phyloP scores from a whole-genome alignment of 2,329 filamentous ascomycete genomes.

The Aschersonia sp. region DNA sequence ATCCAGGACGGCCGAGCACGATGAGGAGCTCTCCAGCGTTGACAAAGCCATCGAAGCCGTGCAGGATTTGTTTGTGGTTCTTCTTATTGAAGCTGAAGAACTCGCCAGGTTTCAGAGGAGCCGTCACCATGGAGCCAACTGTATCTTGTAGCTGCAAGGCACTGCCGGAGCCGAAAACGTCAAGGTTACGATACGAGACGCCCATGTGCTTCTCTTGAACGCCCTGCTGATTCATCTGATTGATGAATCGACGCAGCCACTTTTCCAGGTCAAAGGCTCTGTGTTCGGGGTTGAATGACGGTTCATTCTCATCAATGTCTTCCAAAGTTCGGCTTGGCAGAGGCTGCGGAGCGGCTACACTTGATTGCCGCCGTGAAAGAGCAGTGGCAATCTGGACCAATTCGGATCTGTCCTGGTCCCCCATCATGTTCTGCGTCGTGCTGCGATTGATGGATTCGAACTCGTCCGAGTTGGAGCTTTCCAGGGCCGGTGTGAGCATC shows the following conservation, averaged over 20 bases:
- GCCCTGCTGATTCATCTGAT: slow-evolving; percentile 36
- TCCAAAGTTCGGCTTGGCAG: slow-evolving; percentile 7
- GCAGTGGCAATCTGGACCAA: slow-evolving; percentile 24
- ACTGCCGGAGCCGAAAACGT: slow-evolving; percentile 51
- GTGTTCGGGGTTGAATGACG: slow-evolving; percentile 21
- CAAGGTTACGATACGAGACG: slow-evolving; percentile 49
- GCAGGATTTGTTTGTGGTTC: slow-evolving; percentile 43
- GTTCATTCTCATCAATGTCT: slow-evolving; percentile 13
- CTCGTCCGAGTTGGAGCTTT: background rate
- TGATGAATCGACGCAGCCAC: slow-evolving; percentile 25
- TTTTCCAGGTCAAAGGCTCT: slow-evolving; percentile 24
- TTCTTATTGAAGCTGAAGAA: slow-evolving; percentile 31
- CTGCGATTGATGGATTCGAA: slow-evolving; percentile 3
- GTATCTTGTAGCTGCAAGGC: slow-evolving; percentile 56
- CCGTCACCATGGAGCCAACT: slow-evolving; percentile 42
- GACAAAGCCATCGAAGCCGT: slow-evolving; percentile 49
- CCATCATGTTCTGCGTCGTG: slow-evolving; percentile 11
- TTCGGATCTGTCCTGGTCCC: slow-evolving; percentile 19
- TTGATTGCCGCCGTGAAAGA: slow-evolving; percentile 15
- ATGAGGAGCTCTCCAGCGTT: slow-evolving; percentile 52
- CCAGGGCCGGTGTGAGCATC: background rate
- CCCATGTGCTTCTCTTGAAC: slow-evolving; percentile 39
- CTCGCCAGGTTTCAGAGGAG: slow-evolving; percentile 43
- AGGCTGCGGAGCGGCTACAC: slow-evolving; percentile 10
- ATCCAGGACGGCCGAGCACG: slow-evolving; percentile 52